Percentiles rank a stretch among this genome's conserved stretches.
These are phyloP conservation scores for Suillus decipiens DNA, from an alignment of 768 basidiomycete genomes.

Conservation along the genomic window DNA sequence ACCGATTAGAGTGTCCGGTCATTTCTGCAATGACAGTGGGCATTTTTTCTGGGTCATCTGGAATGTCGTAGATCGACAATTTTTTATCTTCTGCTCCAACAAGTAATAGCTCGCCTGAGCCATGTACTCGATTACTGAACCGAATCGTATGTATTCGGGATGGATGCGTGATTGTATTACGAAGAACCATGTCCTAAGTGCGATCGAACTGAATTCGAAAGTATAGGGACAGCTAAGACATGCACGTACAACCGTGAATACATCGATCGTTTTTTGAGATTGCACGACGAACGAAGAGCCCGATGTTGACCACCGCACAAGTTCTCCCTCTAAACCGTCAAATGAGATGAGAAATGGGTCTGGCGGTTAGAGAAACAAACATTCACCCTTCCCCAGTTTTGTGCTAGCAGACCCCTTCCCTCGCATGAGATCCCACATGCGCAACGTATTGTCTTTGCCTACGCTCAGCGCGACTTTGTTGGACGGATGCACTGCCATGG, in stretches of 20 bases:
- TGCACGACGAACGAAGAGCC: conserved; percentile 84
- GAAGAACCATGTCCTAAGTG: conserved; percentile 72
- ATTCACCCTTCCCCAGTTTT: conserved; percentile 83
- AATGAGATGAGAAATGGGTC: conserved; percentile 3
- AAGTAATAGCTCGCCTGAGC: conserved; percentile 68
- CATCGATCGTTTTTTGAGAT: conserved; percentile 68
- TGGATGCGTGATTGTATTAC: conserved; percentile 73
- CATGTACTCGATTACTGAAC: conserved; percentile 65
- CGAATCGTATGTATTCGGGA: conserved; percentile 83
- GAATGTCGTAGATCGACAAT: conserved; percentile 72
- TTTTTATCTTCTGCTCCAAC: conserved; percentile 91
- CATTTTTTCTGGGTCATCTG: conserved; percentile 40
- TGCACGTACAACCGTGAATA: conserved; percentile 72
- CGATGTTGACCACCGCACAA: conserved; percentile 83
- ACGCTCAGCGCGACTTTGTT: conserved; percentile 91
- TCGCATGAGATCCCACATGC: conserved; percentile 99
- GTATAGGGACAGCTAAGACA: not conserved
- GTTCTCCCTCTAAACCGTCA: conserved; percentile 71
- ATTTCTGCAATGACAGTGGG: conserved; percentile 71
- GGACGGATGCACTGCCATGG: conserved; percentile 88
- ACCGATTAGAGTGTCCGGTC: conserved; percentile 88
- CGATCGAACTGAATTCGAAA: conserved; percentile 3
- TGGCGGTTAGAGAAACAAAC: no score
- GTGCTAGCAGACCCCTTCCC: conserved; percentile 88
- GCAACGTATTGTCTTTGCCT: conserved; percentile 82